Base-by-base conservation (phyloP, 2,329 filamentous ascomycete genomes). In the Penicillium capsulatum region DNA sequence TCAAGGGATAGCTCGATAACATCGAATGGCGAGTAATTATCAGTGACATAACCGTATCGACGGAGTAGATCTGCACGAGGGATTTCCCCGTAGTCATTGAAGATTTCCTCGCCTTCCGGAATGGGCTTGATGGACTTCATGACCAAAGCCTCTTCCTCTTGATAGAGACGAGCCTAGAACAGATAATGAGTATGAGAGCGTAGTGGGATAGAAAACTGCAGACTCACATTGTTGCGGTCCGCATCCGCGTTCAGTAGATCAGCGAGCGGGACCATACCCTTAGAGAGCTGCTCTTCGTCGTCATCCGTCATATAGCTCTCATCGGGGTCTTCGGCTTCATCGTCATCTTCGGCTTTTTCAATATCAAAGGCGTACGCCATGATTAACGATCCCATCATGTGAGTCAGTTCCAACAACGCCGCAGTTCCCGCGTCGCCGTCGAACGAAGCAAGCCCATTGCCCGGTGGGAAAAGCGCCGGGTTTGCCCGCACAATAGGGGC, bases 341-440 rank as follows among this genome's bases (percentile, higher is more conserved):
- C 77, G 0, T 78, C 72, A 3, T 80, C 72, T 15, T 80, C 75
- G 0, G 63, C 56, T 24, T 72, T 72, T 48, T 81, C 79, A 5
- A 94, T 76, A 51, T 95, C 89, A 59, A 95, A 95, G 0, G 88
- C 88, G 59, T 94, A 95, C 0, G 88, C 84, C 88, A 95, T 94
- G 51, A 95, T 91, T 11, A 84, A 80, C 45, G 84, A 90, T 1
- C 86, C 89, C 82, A 94, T 90, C 7, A 80, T 75, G 60, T 94
- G 88, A 36, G 85, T 84, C 13, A 80, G 61, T 11, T 66, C 55
- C 3, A 83, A 56, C 9, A 82, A 64, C 16, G 72, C 63, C 39
- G 70, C 66, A 39, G 74, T 50, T 14, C 70, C 52, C 39, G 61
- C 40, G 52, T 63, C 48, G 55, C 63, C 50, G 55, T 68, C 48